Evolutionary conservation across 805 yeast genomes (phyloP).

Genomic region (Pichia phayaonensis): DNA sequence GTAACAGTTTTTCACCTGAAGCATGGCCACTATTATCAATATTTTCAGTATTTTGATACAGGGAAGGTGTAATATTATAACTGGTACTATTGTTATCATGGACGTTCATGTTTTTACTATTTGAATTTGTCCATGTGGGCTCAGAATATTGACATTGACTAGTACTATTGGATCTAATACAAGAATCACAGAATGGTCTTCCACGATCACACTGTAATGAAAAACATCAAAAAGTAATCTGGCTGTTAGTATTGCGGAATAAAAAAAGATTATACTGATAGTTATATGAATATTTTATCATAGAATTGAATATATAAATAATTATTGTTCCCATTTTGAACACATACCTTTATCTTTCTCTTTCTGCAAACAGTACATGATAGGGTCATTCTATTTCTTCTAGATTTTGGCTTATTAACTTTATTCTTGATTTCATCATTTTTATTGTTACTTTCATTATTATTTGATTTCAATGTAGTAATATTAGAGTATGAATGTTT

Average conservation of each 20-base stretch:
- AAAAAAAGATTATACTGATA: no score
- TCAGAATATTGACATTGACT: constrained; percentile 27
- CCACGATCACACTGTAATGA: constrained; percentile 29
- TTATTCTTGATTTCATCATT: background rate
- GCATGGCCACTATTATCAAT: no score
- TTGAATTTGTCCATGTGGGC: constrained; percentile 24
- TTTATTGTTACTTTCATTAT: background rate
- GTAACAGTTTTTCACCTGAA: background rate
- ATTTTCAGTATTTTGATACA: background rate
- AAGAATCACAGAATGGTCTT: constrained; percentile 28
- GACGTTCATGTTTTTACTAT: background rate
- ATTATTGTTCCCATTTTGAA: no score
- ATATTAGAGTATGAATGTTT: background rate
- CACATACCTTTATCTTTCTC: constrained; percentile 36
- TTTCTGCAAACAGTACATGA: constrained; percentile 42
- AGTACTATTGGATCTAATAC: constrained; percentile 24
- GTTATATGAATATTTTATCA: no score
- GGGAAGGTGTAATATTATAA: background rate
- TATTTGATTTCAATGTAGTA: background rate
- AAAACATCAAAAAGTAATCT: constrained; percentile 23
- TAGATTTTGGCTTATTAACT: constrained; percentile 18
- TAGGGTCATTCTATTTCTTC: constrained; percentile 36
- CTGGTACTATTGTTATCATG: background rate
- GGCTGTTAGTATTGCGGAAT: background rate
- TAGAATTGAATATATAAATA: no score